phyloP scores from a whole-genome alignment of 257 asterid species.

The Petunia secreta region DNA sequence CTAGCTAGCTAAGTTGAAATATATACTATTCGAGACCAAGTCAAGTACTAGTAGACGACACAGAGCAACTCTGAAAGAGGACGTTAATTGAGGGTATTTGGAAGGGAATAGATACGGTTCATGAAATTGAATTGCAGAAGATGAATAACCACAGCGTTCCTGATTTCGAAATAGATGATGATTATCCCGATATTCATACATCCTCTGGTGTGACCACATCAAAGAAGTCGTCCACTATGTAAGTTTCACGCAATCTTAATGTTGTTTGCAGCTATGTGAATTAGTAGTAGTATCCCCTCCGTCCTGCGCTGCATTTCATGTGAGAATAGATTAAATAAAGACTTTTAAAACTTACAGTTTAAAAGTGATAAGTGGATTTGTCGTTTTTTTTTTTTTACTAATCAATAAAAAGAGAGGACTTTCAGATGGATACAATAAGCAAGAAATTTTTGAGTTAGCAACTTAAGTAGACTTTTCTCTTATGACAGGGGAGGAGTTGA shows the following conservation, averaged over 20 bases:
- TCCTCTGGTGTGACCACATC: constrained; percentile 24
- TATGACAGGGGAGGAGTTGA: constrained; percentile 24
- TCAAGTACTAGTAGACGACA: background rate
- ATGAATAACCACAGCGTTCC: constrained; percentile 32
- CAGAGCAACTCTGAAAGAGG: background rate
- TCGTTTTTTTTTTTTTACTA: too few relatives aligned
- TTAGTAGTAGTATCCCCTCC: too few relatives aligned
- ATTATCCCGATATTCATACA: constrained; percentile 14
- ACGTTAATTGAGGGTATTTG: too few relatives aligned
- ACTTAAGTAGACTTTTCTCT: background rate
- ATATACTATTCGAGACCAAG: background rate
- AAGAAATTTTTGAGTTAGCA: background rate
- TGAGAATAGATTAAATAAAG: too few relatives aligned
- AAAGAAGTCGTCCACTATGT: constrained; percentile 30
- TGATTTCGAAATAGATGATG: constrained; percentile 30
- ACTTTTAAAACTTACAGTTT: too few relatives aligned
- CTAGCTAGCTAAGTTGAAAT: background rate
- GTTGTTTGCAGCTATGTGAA: too few relatives aligned
- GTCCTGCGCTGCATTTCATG: background rate
- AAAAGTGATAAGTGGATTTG: too few relatives aligned
- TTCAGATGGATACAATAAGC: background rate
- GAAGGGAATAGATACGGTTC: background rate
- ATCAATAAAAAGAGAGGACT: background rate
- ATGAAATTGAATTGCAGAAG: background rate
- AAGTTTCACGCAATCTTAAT: background rate